Evolutionary conservation across 2,329 filamentous ascomycete genomes (phyloP).

Genomic region (Beauveria varroae): DNA sequence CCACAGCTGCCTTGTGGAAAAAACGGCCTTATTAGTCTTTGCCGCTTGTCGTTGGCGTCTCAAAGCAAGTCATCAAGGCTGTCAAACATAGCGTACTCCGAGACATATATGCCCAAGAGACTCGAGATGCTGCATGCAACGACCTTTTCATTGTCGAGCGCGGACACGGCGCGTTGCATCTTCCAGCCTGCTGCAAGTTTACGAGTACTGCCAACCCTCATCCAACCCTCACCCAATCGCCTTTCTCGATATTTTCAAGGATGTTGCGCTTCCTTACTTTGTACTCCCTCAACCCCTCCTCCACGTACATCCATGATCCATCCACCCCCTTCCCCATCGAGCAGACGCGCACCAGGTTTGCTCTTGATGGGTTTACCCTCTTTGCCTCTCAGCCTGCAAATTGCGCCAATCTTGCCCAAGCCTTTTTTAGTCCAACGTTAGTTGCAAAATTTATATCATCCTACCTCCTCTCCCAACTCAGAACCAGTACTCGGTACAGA

Average conservation of each 20-base stretch:
- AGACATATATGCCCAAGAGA: neutral
- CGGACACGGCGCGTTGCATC: neutral
- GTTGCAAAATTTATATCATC: slow-evolving; percentile 7
- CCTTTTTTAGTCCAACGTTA: slow-evolving; percentile 2
- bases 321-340: slow-evolving; percentile 1
- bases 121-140: neutral
- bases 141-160: neutral
- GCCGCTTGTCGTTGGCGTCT: neutral
- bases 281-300: neutral
- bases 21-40: neutral
- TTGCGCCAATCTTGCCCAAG: slow-evolving; percentile 9
- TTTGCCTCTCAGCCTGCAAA: slow-evolving; percentile 11
- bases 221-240: slow-evolving; percentile 5
- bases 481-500: neutral
- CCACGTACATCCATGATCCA: neutral
- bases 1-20: neutral
- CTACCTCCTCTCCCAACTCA: neutral
- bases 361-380: slow-evolving; percentile 7
- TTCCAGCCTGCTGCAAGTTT: neutral
- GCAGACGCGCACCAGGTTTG: slow-evolving; percentile 1
- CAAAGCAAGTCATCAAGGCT: neutral
- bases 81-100: neutral
- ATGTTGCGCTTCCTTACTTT: neutral
- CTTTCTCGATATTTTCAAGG: neutral
- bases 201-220: neutral